Evolutionary conservation across 2,329 filamentous ascomycete genomes (phyloP).

Genomic region (Biscogniauxia mediterranea): DNA sequence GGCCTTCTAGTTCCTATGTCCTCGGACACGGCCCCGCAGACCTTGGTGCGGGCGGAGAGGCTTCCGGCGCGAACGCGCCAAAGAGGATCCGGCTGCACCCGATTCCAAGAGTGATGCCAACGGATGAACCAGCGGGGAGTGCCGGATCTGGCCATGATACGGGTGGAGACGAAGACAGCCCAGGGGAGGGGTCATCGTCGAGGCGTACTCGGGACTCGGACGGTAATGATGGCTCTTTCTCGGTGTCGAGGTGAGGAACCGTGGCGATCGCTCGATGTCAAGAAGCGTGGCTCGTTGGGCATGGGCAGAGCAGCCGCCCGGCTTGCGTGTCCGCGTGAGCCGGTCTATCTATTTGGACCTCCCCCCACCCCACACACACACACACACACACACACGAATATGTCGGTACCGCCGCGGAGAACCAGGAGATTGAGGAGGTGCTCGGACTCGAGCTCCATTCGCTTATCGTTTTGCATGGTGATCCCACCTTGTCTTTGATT

Average conservation of each 20-base stretch:
- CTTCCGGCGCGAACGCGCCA: not conserved
- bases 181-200: conserved; percentile 4
- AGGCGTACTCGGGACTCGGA: not conserved
- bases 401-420: not conserved
- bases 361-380: too few relatives aligned
- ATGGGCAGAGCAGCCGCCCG: not conserved
- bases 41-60: not conserved
- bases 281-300: not conserved
- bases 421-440: not conserved
- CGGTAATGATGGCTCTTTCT: not conserved
- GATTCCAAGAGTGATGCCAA: not conserved
- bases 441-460: not conserved
- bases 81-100: not conserved
- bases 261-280: not conserved
- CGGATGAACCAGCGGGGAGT: not conserved
- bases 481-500: not conserved
- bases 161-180: not conserved
- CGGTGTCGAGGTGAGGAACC: not conserved
- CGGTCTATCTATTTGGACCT: not conserved
- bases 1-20: not conserved
- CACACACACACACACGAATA: not conserved
- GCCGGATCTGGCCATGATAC: not conserved
- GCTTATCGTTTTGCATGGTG: not conserved
- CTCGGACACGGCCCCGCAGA: not conserved
- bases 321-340: not conserved